phyloP scores from a whole-genome alignment of 2,329 filamentous ascomycete species.

The Cercospora sp. region DNA sequence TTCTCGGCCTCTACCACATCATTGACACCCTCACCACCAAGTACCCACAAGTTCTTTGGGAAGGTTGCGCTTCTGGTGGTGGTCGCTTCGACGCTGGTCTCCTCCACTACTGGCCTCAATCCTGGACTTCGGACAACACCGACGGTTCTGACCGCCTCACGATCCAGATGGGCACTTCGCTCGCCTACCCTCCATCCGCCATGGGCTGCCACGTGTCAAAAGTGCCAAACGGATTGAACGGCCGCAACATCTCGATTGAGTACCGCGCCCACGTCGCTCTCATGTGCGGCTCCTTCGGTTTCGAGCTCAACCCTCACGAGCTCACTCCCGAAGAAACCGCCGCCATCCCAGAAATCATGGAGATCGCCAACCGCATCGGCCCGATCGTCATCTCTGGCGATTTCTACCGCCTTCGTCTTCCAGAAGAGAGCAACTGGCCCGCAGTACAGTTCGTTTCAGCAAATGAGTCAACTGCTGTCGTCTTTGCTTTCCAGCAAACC shows the following conservation, averaged over 20 bases:
- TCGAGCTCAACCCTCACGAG: conserved; percentile 61
- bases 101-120: conserved; percentile 65
- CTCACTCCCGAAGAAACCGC: conserved; percentile 55
- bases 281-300: conserved; percentile 68
- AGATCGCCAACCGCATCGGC: conserved; percentile 57
- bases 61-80: conserved; percentile 66
- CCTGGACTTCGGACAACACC: conserved; percentile 67
- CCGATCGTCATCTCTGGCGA: conserved; percentile 61
- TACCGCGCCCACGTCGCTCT: conserved; percentile 68
- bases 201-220: conserved; percentile 68
- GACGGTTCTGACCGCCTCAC: conserved; percentile 62
- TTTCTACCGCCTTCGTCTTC: conserved; percentile 60
- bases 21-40: conserved; percentile 60
- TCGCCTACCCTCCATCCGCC: conserved; percentile 62
- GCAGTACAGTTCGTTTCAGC: conserved; percentile 60
- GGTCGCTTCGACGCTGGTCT: conserved; percentile 65
- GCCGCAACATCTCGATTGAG: conserved; percentile 56
- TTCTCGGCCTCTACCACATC: conserved; percentile 64
- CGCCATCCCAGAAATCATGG: conserved; percentile 57
- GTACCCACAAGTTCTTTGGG: conserved; percentile 65
- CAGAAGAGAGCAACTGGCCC: conserved; percentile 62
- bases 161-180: conserved; percentile 65
- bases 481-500: conserved; percentile 63
- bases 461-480: conserved; percentile 52
- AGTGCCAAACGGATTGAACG: conserved; percentile 60